These are phyloP conservation scores for Rhizomucor pusillus DNA, from an alignment of 371 early-diverging fungal genomes.

Conservation along the genomic window DNA sequence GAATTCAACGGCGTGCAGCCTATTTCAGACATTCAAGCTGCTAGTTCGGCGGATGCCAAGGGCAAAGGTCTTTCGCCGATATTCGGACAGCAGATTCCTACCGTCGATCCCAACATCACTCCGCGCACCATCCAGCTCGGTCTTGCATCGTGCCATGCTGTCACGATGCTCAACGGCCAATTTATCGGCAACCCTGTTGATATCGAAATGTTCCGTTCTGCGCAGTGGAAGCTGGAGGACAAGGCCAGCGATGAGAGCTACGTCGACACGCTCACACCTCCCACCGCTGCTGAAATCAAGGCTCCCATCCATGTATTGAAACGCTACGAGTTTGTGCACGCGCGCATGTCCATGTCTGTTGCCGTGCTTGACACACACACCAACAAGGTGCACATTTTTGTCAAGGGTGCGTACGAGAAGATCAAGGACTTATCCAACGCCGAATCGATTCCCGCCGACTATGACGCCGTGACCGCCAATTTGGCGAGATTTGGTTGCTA, in stretches of 20 bases:
- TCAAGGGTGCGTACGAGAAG: constrained; percentile 85
- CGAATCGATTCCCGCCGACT: constrained; percentile 63
- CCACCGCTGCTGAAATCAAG: constrained; percentile 12
- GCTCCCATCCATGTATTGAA: constrained; percentile 59
- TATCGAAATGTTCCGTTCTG: constrained; percentile 85
- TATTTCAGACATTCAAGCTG: too few relatives aligned
- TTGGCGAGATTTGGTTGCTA: constrained; percentile 79
- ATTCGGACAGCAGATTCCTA: too few relatives aligned
- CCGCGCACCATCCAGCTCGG: constrained; percentile 57
- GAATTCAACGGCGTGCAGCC: constrained; percentile 54
- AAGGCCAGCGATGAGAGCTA: constrained; percentile 26
- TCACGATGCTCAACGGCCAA: constrained; percentile 67
- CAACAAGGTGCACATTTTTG: constrained; percentile 63
- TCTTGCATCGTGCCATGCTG: constrained; percentile 81
- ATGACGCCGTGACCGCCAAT: constrained; percentile 47
- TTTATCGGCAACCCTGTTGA: constrained; percentile 92
- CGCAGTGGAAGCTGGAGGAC: constrained; percentile 48
- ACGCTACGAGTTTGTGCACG: constrained; percentile 86
- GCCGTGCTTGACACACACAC: constrained; percentile 61
- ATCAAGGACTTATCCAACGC: constrained; percentile 57
- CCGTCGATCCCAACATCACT: too few relatives aligned
- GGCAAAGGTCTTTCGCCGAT: too few relatives aligned
- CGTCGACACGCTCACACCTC: constrained; percentile 45
- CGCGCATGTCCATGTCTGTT: constrained; percentile 83
- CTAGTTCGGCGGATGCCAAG: too few relatives aligned